Conservation (phyloP, 257 asterid species). For the Gardenia jasminoides region DNA sequence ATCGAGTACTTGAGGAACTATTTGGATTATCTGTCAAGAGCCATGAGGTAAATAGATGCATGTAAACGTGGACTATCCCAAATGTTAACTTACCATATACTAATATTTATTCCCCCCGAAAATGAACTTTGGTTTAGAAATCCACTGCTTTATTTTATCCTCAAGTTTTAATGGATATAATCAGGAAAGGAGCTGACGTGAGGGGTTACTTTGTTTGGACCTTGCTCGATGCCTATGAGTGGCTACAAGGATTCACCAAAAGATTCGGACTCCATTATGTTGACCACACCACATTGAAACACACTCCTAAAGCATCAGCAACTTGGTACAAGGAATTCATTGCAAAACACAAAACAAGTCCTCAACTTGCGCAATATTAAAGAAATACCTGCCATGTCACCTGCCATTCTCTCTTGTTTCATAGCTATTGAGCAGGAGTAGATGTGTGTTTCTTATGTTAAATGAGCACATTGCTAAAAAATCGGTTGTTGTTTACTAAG, state of each 20-base stretch:
- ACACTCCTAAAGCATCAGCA: conserved; percentile 28
- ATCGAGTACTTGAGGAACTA: conserved; percentile 14
- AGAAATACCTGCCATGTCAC: neutral
- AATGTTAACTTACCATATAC: too few relatives aligned
- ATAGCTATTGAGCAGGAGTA: neutral
- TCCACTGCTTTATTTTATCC: too few relatives aligned
- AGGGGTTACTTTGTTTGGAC: conserved; percentile 34
- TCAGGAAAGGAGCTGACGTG: conserved; percentile 33
- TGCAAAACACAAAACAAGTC: conserved; percentile 13
- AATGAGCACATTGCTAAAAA: neutral
- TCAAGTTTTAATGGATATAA: neutral
- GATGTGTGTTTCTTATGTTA: too few relatives aligned
- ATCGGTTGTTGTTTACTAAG: too few relatives aligned
- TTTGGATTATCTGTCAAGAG: conserved; percentile 17
- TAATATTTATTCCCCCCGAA: too few relatives aligned
- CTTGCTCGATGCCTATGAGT: conserved; percentile 26
- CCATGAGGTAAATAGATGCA: too few relatives aligned
- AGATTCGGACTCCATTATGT: conserved; percentile 21
- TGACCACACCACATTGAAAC: conserved; percentile 24
- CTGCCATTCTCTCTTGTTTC: neutral
- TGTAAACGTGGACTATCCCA: too few relatives aligned
- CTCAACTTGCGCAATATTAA: conserved; percentile 13
- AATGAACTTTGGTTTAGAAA: too few relatives aligned
- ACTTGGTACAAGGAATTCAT: conserved; percentile 29
- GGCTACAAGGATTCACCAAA: neutral